A percentile compares a stretch with the other conserved stretches of the same genome.
These are phyloP conservation scores for Ophiosphaerella korrae DNA, from an alignment of 2,329 filamentous ascomycete genomes.

Conservation along the genomic window DNA sequence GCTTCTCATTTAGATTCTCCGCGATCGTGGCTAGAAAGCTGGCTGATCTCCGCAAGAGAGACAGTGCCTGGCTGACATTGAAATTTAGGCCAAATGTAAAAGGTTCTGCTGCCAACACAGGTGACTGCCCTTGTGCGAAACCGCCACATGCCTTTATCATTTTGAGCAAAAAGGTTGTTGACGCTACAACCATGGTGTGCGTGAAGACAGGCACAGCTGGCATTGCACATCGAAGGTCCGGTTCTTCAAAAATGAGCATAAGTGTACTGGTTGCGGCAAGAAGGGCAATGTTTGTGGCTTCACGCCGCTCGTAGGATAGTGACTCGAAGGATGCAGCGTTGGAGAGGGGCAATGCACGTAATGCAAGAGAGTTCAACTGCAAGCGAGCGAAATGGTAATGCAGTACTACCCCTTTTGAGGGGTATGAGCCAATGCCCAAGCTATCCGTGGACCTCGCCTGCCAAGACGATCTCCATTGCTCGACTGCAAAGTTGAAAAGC, in stretches of 20 bases:
- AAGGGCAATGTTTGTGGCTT: constrained; percentile 49
- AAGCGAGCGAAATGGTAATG: constrained; percentile 62
- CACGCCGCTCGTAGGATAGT: constrained; percentile 51
- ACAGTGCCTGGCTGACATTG: constrained; percentile 37
- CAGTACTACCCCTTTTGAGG: constrained; percentile 57
- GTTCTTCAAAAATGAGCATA: constrained; percentile 53
- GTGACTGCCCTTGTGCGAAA: constrained; percentile 35
- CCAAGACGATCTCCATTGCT: constrained; percentile 50
- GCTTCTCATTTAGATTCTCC: constrained; percentile 36
- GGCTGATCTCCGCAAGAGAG: constrained; percentile 30
- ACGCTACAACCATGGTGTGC: constrained; percentile 60
- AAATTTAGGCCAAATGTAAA: constrained; percentile 37
- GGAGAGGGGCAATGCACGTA: constrained; percentile 50
- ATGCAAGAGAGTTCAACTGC: constrained; percentile 56
- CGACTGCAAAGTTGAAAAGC: constrained; percentile 51
- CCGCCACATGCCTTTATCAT: constrained; percentile 53
- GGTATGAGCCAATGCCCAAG: constrained; percentile 39
- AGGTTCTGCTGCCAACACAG: constrained; percentile 31
- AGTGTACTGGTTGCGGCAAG: constrained; percentile 55
- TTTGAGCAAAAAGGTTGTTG: constrained; percentile 58
- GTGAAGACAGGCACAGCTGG: constrained; percentile 57
- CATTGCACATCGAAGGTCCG: constrained; percentile 50
- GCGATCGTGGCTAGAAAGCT: constrained; percentile 34
- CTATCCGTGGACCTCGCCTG: constrained; percentile 39
- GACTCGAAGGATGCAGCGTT: constrained; percentile 53